Conservation (phyloP, 1,284 basidiomycete genomes). For the Austroboletus novae-zelandiae region DNA sequence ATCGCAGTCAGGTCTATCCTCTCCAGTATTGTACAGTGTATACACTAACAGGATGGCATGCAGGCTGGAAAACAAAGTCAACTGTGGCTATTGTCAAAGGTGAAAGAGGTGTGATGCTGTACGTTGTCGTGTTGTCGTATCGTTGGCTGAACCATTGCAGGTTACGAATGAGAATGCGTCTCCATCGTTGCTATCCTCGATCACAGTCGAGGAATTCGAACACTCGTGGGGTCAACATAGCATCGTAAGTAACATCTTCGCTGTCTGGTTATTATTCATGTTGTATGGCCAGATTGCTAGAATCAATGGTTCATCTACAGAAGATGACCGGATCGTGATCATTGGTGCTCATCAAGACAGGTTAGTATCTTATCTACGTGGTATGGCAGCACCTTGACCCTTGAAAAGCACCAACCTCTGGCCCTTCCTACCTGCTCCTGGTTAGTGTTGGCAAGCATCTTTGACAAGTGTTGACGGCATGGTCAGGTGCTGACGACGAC, state of each 20-base stretch:
- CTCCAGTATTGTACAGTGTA: slow-evolving; percentile 13
- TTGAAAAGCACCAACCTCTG: slow-evolving; percentile 65
- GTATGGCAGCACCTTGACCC: slow-evolving; percentile 10
- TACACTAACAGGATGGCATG: slow-evolving; percentile 8
- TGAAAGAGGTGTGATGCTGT: slow-evolving; percentile 54
- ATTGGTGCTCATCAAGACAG: slow-evolving; percentile 91
- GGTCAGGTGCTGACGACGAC: slow-evolving; percentile 82
- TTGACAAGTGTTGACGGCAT: slow-evolving; percentile 1
- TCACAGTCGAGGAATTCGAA: slow-evolving; percentile 76
- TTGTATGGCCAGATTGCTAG: slow-evolving; percentile 53
- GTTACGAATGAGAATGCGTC: slow-evolving; percentile 64
- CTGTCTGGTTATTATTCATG: neutral
- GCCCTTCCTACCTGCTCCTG: slow-evolving; percentile 88
- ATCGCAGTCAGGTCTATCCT: slow-evolving; percentile 66
- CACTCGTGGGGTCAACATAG: slow-evolving; percentile 94
- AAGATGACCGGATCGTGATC: slow-evolving; percentile 61
- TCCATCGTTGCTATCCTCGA: slow-evolving; percentile 49
- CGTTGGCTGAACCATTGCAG: slow-evolving; percentile 37
- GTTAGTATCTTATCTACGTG: slow-evolving; percentile 33
- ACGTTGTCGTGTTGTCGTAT: neutral
- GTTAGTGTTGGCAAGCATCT: slow-evolving; percentile 38
- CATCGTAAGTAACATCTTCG: slow-evolving; percentile 54
- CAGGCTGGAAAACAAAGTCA: slow-evolving; percentile 82
- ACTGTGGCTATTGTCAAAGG: slow-evolving; percentile 76
- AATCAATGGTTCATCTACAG: slow-evolving; percentile 65